phyloP scores from a whole-genome alignment of 495 filamentous ascomycete species.

The Penicillium turbatum region DNA sequence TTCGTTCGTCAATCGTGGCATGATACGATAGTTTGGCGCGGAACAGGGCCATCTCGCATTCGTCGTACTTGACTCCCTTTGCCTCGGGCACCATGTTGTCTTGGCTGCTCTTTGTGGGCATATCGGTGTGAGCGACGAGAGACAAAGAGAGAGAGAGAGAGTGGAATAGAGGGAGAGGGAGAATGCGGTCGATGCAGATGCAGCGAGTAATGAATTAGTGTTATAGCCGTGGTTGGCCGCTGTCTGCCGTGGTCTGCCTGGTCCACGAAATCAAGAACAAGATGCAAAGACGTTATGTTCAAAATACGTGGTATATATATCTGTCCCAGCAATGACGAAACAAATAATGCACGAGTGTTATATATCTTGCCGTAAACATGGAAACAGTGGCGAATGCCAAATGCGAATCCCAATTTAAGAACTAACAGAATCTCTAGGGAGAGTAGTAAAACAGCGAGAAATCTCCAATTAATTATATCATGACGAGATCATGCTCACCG shows the following conservation, averaged over 20 bases:
- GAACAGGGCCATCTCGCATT: slow-evolving; percentile 44
- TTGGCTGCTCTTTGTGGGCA: slow-evolving; percentile 28
- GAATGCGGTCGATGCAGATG: neutral
- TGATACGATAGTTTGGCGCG: slow-evolving; percentile 39
- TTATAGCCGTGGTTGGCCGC: neutral
- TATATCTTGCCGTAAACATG: slow-evolving; percentile 8
- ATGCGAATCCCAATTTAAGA: slow-evolving; percentile 5
- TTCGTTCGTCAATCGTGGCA: slow-evolving; percentile 37
- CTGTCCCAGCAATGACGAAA: neutral
- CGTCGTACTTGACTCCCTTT: slow-evolving; percentile 39
- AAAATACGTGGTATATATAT: slow-evolving; percentile 3
- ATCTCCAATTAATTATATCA: slow-evolving; percentile 18
- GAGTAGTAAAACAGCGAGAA: neutral
- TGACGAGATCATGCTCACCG: slow-evolving; percentile 5
- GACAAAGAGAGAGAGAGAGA: too few species aligned
- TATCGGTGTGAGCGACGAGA: slow-evolving; percentile 1
- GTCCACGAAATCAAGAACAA: neutral
- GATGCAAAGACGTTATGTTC: neutral
- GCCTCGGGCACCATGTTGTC: slow-evolving; percentile 33
- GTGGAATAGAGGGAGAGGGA: too few species aligned
- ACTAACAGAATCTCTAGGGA: slow-evolving; percentile 2
- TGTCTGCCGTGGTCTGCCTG: neutral
- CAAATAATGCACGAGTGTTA: neutral
- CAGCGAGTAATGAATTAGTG: neutral
- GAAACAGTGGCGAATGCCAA: slow-evolving; percentile 1